Conservation (phyloP, 2,329 filamentous ascomycete species). For the Diaporthe vexans region DNA sequence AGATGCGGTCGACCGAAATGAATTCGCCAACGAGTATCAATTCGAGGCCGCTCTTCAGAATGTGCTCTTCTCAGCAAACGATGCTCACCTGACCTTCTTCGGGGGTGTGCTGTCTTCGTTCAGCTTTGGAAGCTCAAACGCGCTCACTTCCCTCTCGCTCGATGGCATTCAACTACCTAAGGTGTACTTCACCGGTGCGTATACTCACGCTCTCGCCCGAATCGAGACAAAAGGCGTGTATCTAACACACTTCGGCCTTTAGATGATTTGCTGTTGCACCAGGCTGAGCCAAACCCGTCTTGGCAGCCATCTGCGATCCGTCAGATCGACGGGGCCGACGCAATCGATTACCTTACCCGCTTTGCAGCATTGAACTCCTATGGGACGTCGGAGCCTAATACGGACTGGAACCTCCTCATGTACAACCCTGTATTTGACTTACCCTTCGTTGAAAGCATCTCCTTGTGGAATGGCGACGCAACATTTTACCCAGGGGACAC, state of each 20-base stretch:
- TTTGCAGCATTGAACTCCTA: slow-evolving; percentile 52
- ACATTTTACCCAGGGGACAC: slow-evolving; percentile 52
- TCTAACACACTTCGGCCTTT: not conserved
- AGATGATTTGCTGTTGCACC: slow-evolving; percentile 37
- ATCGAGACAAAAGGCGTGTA: not conserved
- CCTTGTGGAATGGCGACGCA: not conserved
- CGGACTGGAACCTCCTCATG: slow-evolving; percentile 57
- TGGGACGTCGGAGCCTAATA: slow-evolving; percentile 55
- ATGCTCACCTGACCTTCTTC: slow-evolving; percentile 51
- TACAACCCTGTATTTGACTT: slow-evolving; percentile 46
- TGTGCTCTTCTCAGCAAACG: slow-evolving; percentile 51
- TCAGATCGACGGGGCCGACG: slow-evolving; percentile 51
- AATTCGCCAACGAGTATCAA: slow-evolving; percentile 53
- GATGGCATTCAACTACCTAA: slow-evolving; percentile 52
- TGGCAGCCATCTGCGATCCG: slow-evolving; percentile 45
- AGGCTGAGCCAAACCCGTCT: not conserved
- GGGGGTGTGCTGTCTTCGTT: slow-evolving; percentile 50
- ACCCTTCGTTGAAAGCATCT: not conserved
- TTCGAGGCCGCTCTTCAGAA: slow-evolving; percentile 54
- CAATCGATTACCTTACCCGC: slow-evolving; percentile 46
- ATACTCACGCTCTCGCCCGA: not conserved
- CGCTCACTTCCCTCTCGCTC: slow-evolving; percentile 50
- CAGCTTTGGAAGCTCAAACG: slow-evolving; percentile 49
- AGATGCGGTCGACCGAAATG: slow-evolving; percentile 49
- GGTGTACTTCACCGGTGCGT: slow-evolving; percentile 46